Conservation (phyloP, 108 stramenopile genomes). For the Discostella stelligeroides region DNA sequence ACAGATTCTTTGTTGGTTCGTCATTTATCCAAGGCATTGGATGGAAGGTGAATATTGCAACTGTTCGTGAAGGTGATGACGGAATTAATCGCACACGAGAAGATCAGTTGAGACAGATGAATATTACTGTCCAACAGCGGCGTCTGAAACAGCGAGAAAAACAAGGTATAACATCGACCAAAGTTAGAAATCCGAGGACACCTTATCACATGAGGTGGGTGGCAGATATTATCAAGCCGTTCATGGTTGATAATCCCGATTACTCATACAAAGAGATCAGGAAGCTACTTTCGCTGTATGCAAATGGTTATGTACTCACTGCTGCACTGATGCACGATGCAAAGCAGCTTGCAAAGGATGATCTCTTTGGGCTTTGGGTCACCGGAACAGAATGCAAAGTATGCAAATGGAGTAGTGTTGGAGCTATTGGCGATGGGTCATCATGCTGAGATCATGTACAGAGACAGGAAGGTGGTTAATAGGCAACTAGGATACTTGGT, state of each 20-base stretch:
- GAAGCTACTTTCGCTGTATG: background rate
- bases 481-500: no score
- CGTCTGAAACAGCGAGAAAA: no score
- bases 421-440: background rate
- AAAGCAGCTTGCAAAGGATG: background rate
- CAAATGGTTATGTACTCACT: background rate
- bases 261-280: background rate
- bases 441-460: background rate
- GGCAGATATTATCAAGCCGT: background rate
- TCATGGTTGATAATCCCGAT: background rate
- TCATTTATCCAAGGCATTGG: no score
- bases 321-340: background rate
- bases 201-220: no score
- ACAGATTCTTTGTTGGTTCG: no score
- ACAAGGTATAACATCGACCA: no score
- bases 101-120: no score
- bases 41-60: no score
- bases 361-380: background rate
- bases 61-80: no score
- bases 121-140: no score
- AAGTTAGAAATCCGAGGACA: no score
- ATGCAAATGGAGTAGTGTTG: background rate
- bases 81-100: no score
- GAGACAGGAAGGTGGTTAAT: background rate
- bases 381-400: background rate